Evolutionary conservation across 2,329 filamentous ascomycete species (phyloP).

Genomic region (Byssochlamys sp.): DNA sequence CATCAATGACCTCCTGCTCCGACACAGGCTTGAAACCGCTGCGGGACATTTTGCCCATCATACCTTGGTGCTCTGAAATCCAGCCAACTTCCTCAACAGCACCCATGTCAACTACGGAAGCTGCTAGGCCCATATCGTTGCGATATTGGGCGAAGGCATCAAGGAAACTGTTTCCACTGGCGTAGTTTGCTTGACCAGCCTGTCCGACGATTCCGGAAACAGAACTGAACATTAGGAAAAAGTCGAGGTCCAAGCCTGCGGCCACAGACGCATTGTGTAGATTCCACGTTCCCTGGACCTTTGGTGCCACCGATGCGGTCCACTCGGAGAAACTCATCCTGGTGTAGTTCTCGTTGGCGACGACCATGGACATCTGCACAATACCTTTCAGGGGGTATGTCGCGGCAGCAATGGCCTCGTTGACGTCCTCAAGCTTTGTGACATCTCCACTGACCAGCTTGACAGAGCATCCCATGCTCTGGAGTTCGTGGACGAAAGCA

Average conservation of each 20-base stretch:
- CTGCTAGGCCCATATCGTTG: conserved; percentile 9
- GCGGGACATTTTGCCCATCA: too few species aligned
- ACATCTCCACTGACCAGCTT: conserved; percentile 8
- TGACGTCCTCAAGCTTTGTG: too few species aligned
- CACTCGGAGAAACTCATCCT: conserved; percentile 19
- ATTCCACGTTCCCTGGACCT: conserved; percentile 17
- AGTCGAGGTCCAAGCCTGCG: conserved; percentile 24
- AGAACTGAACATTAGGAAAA: conserved; percentile 36
- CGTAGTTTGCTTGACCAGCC: conserved; percentile 26
- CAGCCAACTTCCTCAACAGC: conserved; percentile 13
- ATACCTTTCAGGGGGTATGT: too few species aligned
- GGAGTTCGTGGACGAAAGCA: conserved; percentile 15
- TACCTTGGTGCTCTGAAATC: conserved; percentile 8
- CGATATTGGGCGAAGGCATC: conserved; percentile 21
- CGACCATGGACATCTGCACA: too few species aligned
- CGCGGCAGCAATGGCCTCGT: too few species aligned
- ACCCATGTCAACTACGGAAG: conserved; percentile 13
- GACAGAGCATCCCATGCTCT: conserved; percentile 12
- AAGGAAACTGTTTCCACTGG: conserved; percentile 29
- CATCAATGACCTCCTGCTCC: too few species aligned
- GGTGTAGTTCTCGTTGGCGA: too few species aligned
- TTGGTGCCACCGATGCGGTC: conserved; percentile 17
- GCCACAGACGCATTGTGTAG: conserved; percentile 11
- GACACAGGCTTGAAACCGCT: too few species aligned
- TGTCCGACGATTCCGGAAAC: conserved; percentile 22